Base-by-base conservation (phyloP, 495 filamentous ascomycete species). In the Lineolata rhizophorae region DNA sequence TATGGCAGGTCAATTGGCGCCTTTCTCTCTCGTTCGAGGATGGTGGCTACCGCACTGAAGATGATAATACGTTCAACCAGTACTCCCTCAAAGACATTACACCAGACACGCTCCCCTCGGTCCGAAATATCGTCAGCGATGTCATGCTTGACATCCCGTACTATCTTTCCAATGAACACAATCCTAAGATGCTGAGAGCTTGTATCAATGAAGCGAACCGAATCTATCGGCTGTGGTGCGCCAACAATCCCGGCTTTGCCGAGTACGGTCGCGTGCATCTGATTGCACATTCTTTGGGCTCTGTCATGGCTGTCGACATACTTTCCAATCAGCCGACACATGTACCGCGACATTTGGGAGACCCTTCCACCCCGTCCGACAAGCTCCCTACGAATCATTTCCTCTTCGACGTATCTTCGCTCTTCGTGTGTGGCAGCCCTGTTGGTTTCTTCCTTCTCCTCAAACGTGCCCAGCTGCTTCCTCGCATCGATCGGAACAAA, bases 101-200 rank as follows among this genome's bases (percentile, higher is more conserved):
- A 3, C 83, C 80, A 0, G 62, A 71, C n/a, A 79, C 81, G 0
- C 76, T 97, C 29, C 81, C 85, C 0, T 78, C 77, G 3, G 74
- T 97, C 0, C 71, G 87, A 6, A 77, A 75, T 40, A 62, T 97
- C 40, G 83, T 97, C 38, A 83, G 76, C 33, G 87, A 97, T 48
- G 82, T 97, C 34, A 91, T 97, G 79, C 69, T 93, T 3, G 87
- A 97, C 47, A 81, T 97, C 20, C 87, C 87, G 0, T 93, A 91
- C 43, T 97, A 95, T 52, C 67, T 97, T 39, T 93, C 84, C 1
- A 77, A 87, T 42, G 43, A 45, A 17, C 87, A 93, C 52, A 87
- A 94, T 42, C 70, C 74, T 1, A 91, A 80, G 52, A 95, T 97
- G 83, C 72, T 91, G 18, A 62, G 71, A 32, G 85, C 84, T 1